These are phyloP conservation scores for Diutina neorugosa DNA, from an alignment of 1,139 yeast genomes.

Conservation along the genomic window DNA sequence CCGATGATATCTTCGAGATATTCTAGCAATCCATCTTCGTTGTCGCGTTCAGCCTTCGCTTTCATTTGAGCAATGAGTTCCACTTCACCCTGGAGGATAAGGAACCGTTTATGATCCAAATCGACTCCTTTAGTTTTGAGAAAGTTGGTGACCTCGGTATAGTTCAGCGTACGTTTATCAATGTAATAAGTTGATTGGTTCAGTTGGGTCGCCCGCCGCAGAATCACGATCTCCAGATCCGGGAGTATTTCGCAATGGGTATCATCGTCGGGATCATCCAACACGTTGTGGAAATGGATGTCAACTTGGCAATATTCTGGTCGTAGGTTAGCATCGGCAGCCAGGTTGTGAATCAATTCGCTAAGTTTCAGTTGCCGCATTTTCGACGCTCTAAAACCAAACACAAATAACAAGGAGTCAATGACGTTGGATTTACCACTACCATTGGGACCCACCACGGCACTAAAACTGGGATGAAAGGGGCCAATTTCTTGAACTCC, in stretches of 20 bases:
- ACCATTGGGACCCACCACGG: conserved; percentile 99
- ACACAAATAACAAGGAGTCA: conserved; percentile 89
- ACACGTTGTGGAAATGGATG: conserved; percentile 74
- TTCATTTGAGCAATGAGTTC: conserved; percentile 98
- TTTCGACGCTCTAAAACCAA: conserved; percentile 92
- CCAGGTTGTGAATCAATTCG: conserved; percentile 79
- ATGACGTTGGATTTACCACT: conserved; percentile 96
- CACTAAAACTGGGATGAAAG: conserved; percentile 84
- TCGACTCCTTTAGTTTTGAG: conserved; percentile 84
- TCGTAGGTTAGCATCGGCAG: conserved; percentile 43
- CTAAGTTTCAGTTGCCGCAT: conserved; percentile 93
- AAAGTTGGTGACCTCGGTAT: conserved; percentile 67
- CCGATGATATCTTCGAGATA: conserved; percentile 96
- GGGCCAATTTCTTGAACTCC: conserved; percentile 95
- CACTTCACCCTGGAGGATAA: conserved; percentile 95
- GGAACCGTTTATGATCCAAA: conserved; percentile 84
- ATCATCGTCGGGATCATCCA: conserved; percentile 33
- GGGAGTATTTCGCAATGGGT: conserved; percentile 25
- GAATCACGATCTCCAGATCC: conserved; percentile 51
- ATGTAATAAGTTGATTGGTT: conserved; percentile 73
- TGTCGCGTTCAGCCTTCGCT: conserved; percentile 86
- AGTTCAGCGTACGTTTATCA: conserved; percentile 57
- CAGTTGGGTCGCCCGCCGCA: conserved; percentile 68
- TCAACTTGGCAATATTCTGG: conserved; percentile 79
- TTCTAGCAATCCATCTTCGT: conserved; percentile 88